phyloP scores from a whole-genome alignment of 1,139 yeast genomes.

The Zygoascus hellenicus region DNA sequence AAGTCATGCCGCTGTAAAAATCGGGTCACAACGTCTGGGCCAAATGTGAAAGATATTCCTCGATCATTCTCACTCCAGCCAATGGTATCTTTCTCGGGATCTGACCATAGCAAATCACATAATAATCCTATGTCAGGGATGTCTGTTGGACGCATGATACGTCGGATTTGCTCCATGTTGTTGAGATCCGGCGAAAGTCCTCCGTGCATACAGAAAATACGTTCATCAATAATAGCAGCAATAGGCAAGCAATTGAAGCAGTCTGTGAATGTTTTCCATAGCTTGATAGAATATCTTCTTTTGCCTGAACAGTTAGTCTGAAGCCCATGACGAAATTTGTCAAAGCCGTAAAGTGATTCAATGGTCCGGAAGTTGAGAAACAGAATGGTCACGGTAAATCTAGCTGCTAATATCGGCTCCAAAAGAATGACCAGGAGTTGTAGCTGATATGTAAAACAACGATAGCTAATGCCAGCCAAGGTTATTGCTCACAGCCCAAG shows the following conservation, averaged over 20 bases:
- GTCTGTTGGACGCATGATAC: slow-evolving; percentile 98
- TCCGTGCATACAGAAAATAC: slow-evolving; percentile 98
- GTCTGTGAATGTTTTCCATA: slow-evolving; percentile 97
- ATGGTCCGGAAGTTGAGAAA: no score
- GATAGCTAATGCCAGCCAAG: no score
- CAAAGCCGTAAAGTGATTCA: no score
- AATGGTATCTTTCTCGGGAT: slow-evolving; percentile 94
- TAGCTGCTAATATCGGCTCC: no score
- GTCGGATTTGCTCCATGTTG: slow-evolving; percentile 96
- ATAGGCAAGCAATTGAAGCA: slow-evolving; percentile 97
- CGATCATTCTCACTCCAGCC: slow-evolving; percentile 99
- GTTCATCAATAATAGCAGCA: slow-evolving; percentile 96
- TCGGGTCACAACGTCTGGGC: slow-evolving; percentile 93
- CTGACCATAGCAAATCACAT: slow-evolving; percentile 96
- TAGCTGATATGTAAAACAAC: no score
- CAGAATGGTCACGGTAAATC: no score
- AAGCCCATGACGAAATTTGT: no score
- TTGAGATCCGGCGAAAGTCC: slow-evolving; percentile 95
- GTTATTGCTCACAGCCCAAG: no score
- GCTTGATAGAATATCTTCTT: slow-evolving; percentile 92
- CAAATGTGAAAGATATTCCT: slow-evolving; percentile 96
- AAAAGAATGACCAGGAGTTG: no score
- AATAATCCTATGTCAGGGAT: slow-evolving; percentile 94
- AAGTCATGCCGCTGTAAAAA: slow-evolving; percentile 93
- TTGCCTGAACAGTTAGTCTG: slow-evolving; percentile 30